Base-by-base conservation (phyloP, 1,139 yeast genomes). In the Diutina rugosa region DNA sequence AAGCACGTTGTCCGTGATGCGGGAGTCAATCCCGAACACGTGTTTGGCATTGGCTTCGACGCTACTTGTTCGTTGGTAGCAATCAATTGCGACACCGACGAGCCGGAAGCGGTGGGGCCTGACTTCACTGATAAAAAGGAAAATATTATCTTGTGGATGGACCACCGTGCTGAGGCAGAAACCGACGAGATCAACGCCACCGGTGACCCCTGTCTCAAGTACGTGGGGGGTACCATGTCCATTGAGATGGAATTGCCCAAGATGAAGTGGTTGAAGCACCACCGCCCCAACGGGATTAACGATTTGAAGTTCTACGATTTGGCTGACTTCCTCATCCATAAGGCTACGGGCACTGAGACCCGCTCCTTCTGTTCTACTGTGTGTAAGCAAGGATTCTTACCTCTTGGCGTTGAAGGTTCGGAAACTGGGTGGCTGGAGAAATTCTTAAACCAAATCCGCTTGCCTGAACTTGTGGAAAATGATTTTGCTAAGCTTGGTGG, bases 221-320 rank as follows among this genome's bases (percentile, higher is more conserved):
- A 90, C 67, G 99, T 93, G 14, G 99, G 99, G 56, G 99, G 99
- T 21, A 87, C 85, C 64, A 91, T 93, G 97, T 90, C 97, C 55
- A 85, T 93, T 65, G 99, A 93, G 71, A 91, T 91, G 98, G 98
- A 93, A 68, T 78, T 93, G 63, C 99, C 99, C 60, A 93, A 93
- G 72, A 91, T 90, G 72, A 87, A 89, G 71, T 93, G 99, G 99
- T 78, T 93, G 66, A 91, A 93, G 70, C 87, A 88, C 69, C 78
- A 93, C 69, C 75, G 90, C 74, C 90, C 96, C 1, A 72, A 74
- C 38, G 83, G 82, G 29, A 80, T 91, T 65, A 71, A 74, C 7
- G 74, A 80, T 60, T 84, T 90, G 68, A 87, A 89, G 71, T 93
- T 93, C 69, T 91, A 90, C 68, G 99, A 93, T 68, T 79, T 93